These are phyloP conservation scores for Globisporangium rhizosaccharum DNA, from an alignment of 352 stramenopile species.

Conservation along the genomic window DNA sequence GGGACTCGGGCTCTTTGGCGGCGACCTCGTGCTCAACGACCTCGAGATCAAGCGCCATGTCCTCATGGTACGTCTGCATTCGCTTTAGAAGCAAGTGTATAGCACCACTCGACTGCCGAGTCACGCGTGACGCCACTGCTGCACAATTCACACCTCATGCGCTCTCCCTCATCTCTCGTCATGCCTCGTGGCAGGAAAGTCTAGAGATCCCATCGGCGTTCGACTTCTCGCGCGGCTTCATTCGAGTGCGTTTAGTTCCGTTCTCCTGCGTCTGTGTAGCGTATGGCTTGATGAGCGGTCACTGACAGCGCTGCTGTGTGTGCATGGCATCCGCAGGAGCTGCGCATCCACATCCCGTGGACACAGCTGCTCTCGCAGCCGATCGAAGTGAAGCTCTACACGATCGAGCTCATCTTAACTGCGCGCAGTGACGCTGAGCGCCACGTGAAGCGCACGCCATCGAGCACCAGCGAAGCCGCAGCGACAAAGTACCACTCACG, in stretches of 20 bases:
- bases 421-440: slow-evolving; percentile 29
- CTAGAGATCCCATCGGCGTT: slow-evolving; percentile 84
- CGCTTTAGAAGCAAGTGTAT: not conserved
- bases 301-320: not conserved
- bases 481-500: slow-evolving; percentile 1
- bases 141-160: not conserved
- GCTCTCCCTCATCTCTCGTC: not conserved
- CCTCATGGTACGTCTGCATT: slow-evolving; percentile 25
- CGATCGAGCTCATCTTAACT: slow-evolving; percentile 83
- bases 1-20: slow-evolving; percentile 77
- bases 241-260: slow-evolving; percentile 41
- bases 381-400: slow-evolving; percentile 87
- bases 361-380: slow-evolving; percentile 83
- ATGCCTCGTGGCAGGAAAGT: slow-evolving; percentile 38
- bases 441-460: slow-evolving; percentile 14
- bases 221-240: slow-evolving; percentile 83
- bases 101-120: not conserved
- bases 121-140: not conserved
- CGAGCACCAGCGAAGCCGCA: slow-evolving; percentile 4
- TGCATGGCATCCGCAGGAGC: slow-evolving; percentile 32
- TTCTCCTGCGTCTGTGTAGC: not conserved
- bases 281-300: not conserved
- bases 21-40: slow-evolving; percentile 84
- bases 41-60: slow-evolving; percentile 88
- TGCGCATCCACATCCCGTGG: slow-evolving; percentile 87